Percentiles rank a stretch among this genome's conserved stretches.
phyloP scores from a whole-genome alignment of 1,139 yeast genomes.

The Hyphopichia fennica region DNA sequence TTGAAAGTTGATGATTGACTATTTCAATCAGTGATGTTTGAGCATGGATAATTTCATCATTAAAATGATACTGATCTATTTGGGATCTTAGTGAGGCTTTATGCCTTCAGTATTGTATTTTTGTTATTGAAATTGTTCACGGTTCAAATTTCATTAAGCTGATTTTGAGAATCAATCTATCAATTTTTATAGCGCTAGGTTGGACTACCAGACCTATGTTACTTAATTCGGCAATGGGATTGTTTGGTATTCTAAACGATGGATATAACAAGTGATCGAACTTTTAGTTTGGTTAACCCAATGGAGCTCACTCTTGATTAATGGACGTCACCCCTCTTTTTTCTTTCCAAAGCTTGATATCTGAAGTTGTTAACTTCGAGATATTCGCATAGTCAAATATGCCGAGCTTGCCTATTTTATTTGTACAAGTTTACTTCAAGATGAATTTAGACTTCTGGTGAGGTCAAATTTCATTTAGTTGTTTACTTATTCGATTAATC shows the following conservation, averaged over 20 bases:
- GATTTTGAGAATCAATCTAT: not conserved
- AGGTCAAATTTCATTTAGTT: conserved; percentile 24
- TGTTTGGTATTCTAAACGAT: conserved; percentile 58
- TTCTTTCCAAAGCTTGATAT: conserved; percentile 27
- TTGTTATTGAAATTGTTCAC: not conserved
- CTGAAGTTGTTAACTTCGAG: conserved; percentile 20
- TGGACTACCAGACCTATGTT: conserved; percentile 8
- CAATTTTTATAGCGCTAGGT: conserved; percentile 8
- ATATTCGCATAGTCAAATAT: conserved; percentile 65
- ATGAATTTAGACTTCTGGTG: conserved; percentile 17
- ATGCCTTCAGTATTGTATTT: not conserved
- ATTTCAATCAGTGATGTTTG: not conserved
- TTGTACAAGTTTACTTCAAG: not conserved
- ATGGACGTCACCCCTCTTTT: conserved; percentile 53
- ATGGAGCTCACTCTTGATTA: conserved; percentile 88
- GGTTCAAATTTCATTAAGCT: not conserved
- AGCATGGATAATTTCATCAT: not conserved
- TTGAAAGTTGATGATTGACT: conserved; percentile 9
- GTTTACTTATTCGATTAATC: conserved; percentile 6
- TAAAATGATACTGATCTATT: conserved; percentile 1
- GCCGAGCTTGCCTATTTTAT: conserved; percentile 52
- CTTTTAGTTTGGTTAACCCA: conserved; percentile 54
- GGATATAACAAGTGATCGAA: conserved; percentile 73
- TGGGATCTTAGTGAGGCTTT: conserved; percentile 1
- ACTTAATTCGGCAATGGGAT: conserved; percentile 59